Base-by-base conservation (phyloP, 306 rosid species). In the Hippophae tibetana region DNA sequence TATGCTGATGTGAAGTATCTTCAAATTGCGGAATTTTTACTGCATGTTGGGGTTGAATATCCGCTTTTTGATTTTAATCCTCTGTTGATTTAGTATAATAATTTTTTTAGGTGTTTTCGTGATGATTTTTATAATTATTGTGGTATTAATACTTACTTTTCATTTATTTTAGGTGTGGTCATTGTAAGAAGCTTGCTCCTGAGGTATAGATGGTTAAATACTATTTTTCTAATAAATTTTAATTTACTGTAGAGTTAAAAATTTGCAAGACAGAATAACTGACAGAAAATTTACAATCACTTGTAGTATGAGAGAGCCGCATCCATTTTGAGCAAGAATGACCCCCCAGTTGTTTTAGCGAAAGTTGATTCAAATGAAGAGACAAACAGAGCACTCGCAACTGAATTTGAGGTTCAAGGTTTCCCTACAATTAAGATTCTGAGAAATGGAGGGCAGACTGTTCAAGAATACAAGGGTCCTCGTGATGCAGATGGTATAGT, bases 391-490 rank as follows among this genome's bases (percentile, higher is more conserved):
- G 95, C 59, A 4, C 66, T 92, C 54, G 93, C 93, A 0, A 1
- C 70, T 0, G 73, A 84, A 31, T 85, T 50, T 57, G 90, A 84
- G 0, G 64, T 86, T 27, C 69, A 3, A 75, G 96, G 95, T 45
- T 92, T 71, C 80, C 99, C 99, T 48, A 93, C 96, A 9, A 40
- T 88, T 48, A 92, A 92, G 78, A 88, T 92, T 71, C 44, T 92
- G 8, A 85, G 99, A 61, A 75, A 83, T 44, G 95, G 93, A 59
- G 99, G 99, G 18, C 18, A 85, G 82, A 52, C n/a, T 38, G 38
- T 65, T 81, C 89, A 88, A 45, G 96, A 88, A 44, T 92, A 83
- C 85, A 83, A 92, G 57, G 99, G 99, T 18, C 99, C 95, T 40
- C 80, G 84, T 18, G 95, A 85, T 27, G 86, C 96, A 1, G 89